Percentiles rank a stretch among this genome's conserved stretches.
phyloP scores from a whole-genome alignment of 208 protist genomes.

The Crithidia acanthocephali region DNA sequence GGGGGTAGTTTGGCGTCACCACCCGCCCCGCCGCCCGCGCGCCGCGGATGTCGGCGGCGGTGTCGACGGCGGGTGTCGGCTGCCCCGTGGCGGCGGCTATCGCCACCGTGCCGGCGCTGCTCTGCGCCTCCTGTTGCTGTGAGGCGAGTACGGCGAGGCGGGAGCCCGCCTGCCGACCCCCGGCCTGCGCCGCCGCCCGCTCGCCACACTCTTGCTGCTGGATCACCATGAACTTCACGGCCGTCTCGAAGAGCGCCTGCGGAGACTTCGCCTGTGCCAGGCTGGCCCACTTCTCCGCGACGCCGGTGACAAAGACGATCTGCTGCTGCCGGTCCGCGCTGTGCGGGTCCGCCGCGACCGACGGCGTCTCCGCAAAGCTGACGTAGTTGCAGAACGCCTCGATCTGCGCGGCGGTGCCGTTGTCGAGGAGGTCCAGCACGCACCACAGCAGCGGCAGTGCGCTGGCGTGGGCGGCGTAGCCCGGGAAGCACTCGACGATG shows the following conservation, averaged over 20 bases:
- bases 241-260: conserved; percentile 57
- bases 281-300: conserved; percentile 63
- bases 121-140: conserved; percentile 20
- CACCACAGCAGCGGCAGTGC: conserved; percentile 80
- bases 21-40: conserved; percentile 20
- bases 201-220: conserved; percentile 43
- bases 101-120: background rate
- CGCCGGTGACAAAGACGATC: conserved; percentile 40
- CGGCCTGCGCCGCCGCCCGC: conserved; percentile 19
- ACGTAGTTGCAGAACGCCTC: conserved; percentile 61
- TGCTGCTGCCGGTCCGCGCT: conserved; percentile 62
- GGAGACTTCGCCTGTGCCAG: conserved; percentile 39
- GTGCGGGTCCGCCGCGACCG: conserved; percentile 50
- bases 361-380: conserved; percentile 51
- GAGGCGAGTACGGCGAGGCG: conserved; percentile 44
- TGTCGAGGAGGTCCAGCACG: conserved; percentile 70
- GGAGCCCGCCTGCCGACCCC: conserved; percentile 34
- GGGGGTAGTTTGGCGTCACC: conserved; percentile 49
- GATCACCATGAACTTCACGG: conserved; percentile 69
- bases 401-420: conserved; percentile 52
- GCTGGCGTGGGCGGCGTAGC: conserved; percentile 49
- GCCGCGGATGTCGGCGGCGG: conserved; percentile 15
- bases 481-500: conserved; percentile 63
- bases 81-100: background rate
- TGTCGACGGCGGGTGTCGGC: background rate